These are phyloP conservation scores for Gossypium australe DNA, from an alignment of 345 rosid species.

Conservation along the genomic window DNA sequence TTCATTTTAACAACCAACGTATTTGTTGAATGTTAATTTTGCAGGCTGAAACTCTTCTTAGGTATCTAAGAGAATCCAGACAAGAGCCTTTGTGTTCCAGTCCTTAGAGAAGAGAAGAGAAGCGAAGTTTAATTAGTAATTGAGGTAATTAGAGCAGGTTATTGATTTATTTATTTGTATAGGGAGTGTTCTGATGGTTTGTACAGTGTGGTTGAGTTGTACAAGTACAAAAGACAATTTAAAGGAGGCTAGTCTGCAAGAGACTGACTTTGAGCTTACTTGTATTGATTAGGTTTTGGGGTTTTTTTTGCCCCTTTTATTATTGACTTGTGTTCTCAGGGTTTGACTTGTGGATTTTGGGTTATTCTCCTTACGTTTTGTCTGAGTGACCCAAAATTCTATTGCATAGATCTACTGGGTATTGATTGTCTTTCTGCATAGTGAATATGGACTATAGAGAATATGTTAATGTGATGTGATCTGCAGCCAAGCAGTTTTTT, in stretches of 20 bases:
- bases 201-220: conserved; percentile 47
- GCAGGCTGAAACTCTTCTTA: conserved; percentile 91
- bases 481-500: background rate
- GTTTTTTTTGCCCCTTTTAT: background rate
- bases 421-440: conserved; percentile 21
- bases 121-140: background rate
- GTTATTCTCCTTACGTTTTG: conserved; percentile 23
- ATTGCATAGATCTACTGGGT: background rate
- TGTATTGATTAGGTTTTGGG: conserved; percentile 36
- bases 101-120: conserved; percentile 29
- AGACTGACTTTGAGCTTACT: conserved; percentile 28
- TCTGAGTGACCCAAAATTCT: conserved; percentile 24
- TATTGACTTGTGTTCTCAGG: background rate
- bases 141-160: conserved; percentile 21
- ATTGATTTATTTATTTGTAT: conserved; percentile 16
- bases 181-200: conserved; percentile 42
- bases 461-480: background rate
- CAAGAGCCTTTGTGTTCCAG: conserved; percentile 51
- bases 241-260: conserved; percentile 22
- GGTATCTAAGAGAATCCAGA: conserved; percentile 67
- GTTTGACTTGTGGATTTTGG: conserved; percentile 21
- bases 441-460: conserved; percentile 14
- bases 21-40: conserved; percentile 5
- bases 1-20: background rate
- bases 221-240: conserved; percentile 7